These are phyloP conservation scores for Plantago lanceolata DNA, from an alignment of 305 asterid species.

Conservation along the genomic window DNA sequence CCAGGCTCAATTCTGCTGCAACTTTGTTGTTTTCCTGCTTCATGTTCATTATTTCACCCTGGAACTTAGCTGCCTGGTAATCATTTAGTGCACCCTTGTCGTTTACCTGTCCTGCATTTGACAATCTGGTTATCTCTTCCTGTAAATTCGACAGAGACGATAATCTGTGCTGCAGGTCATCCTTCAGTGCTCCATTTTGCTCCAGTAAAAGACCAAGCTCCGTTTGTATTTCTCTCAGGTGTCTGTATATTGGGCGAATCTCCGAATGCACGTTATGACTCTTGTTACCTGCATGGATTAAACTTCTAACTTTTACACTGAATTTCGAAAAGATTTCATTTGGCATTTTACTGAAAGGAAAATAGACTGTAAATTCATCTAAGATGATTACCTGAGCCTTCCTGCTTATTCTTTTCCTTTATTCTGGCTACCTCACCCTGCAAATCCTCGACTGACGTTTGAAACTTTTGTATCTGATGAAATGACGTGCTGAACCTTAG, in stretches of 20 bases:
- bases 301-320: too few relatives aligned
- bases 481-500: conserved; percentile 61
- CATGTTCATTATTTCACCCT: conserved; percentile 88
- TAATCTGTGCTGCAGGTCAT: conserved; percentile 58
- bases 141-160: conserved; percentile 66
- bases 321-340: not conserved
- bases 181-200: conserved; percentile 55
- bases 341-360: too few relatives aligned
- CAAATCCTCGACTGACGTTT: conserved; percentile 51
- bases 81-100: conserved; percentile 62
- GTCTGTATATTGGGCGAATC: conserved; percentile 71
- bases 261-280: conserved; percentile 53
- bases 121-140: conserved; percentile 62
- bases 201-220: conserved; percentile 71
- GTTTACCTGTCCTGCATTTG: conserved; percentile 67
- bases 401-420: conserved; percentile 42
- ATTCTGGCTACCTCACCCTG: conserved; percentile 45
- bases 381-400: conserved; percentile 14
- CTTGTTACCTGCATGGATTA: conserved; percentile 26
- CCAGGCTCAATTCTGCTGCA: conserved; percentile 57
- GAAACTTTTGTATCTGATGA: conserved; percentile 64
- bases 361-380: too few relatives aligned
- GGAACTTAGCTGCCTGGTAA: conserved; percentile 91
- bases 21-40: conserved; percentile 84
- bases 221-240: conserved; percentile 73